Evolutionary conservation across 2,329 filamentous ascomycete species (phyloP).

Genomic region (Furcasterigmium furcatum): DNA sequence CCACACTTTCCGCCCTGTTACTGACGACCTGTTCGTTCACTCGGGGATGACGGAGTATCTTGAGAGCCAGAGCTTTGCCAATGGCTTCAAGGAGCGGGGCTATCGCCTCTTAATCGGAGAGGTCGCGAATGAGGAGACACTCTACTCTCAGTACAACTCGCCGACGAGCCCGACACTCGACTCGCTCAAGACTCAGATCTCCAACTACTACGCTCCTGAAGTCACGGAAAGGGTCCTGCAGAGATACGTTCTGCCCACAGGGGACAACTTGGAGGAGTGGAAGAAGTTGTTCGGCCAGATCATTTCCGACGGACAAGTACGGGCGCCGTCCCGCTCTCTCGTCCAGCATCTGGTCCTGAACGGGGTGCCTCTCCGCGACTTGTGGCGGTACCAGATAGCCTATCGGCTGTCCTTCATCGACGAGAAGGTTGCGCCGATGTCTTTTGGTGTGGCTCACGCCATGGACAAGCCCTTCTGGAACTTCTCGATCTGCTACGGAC

Average conservation of each 20-base stretch:
- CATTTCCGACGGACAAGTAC: constrained; percentile 34
- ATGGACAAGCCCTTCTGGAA: constrained; percentile 42
- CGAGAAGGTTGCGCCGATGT: constrained; percentile 29
- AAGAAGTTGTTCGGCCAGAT: constrained; percentile 33
- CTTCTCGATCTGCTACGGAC: constrained; percentile 34
- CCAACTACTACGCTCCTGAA: constrained; percentile 38
- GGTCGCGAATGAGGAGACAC: constrained; percentile 37
- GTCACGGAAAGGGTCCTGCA: constrained; percentile 30
- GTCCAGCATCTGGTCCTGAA: constrained; percentile 23
- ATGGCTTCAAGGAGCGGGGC: constrained; percentile 27
- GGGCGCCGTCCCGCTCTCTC: constrained; percentile 29
- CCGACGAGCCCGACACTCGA: constrained; percentile 25
- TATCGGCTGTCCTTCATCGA: constrained; percentile 38
- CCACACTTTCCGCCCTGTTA: constrained; percentile 42
- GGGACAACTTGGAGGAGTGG: constrained; percentile 27
- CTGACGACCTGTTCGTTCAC: constrained; percentile 35
- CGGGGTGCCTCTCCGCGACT: constrained; percentile 26
- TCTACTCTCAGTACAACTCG: constrained; percentile 36
- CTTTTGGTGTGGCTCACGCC: constrained; percentile 30
- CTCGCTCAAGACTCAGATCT: constrained; percentile 30
- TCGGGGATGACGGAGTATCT: constrained; percentile 33
- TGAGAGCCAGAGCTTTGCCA: constrained; percentile 28
- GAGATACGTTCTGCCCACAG: constrained; percentile 28
- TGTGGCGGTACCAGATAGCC: constrained; percentile 39
- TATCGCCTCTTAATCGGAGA: constrained; percentile 38